Evolutionary conservation across 345 rosid species (phyloP), one percentile per base, ranked within the genome.

Genomic region (Pseudoturritis turrita): DNA sequence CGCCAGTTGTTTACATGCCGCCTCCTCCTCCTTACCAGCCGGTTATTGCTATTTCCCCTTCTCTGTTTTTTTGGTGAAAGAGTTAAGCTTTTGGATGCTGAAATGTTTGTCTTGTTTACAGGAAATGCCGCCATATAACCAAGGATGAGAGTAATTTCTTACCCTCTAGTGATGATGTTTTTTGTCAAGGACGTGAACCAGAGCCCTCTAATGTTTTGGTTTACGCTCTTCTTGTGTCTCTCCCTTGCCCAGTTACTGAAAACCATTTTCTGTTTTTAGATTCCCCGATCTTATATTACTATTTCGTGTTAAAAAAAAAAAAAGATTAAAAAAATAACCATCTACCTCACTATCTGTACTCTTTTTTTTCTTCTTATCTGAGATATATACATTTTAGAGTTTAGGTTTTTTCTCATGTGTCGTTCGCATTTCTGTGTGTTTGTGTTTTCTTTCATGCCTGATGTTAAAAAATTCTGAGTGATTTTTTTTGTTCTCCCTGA

Each of bases 11-110:
- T 72, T 93, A 88, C 85, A 77, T 84, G 85, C 84, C 82, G 33
- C 67, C 49, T 5, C 69, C 75, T 80, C 62, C 71, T 81, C 70
- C 62, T 41, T 84, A 83, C 84, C 93, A 81, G 70, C 95, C 88
- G 76, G 96, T 91, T 80, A 87, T 84, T 72, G 47, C 60, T 65
- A 23, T 41, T 68, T 25, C 39, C 47, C n/a, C 17, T 53, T 33
- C 28, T 62, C 40, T 26, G 5, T 39, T 45, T 7, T 26, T 46
- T 26, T 28, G 43, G 18, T 73, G 11, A 36, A 25, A 63, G 31
- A 10, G 28, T 49, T 21, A 29, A 56, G 15, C 17, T 18, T 74
- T 21, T 37, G 22, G 54, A 63, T 76, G 21, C 52, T 74, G 57
- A 74, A 41, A 49, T 58, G 4, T 64, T 36, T 9, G 62, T 3